Conservation (phyloP, 768 basidiomycete species). For the Phlegmacium glaucopus region DNA sequence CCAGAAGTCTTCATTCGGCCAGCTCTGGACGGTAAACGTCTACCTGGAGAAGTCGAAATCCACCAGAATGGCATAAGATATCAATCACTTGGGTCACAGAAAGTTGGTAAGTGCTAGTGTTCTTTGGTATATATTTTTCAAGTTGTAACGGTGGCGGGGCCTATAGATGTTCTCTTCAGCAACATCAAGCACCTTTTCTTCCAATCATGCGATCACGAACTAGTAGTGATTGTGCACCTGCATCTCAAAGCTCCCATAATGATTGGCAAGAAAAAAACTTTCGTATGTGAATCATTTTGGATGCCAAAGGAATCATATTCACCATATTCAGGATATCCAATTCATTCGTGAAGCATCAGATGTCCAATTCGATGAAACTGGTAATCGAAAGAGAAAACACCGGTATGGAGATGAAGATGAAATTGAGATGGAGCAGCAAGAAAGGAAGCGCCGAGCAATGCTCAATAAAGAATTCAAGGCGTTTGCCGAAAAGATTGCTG, state of each 20-base stretch:
- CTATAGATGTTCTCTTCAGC: constrained; percentile 84
- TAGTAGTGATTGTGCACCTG: constrained; percentile 90
- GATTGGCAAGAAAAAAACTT: constrained; percentile 98
- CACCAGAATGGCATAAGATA: constrained; percentile 97
- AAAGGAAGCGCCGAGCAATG: constrained; percentile 82
- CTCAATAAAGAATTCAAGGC: constrained; percentile 93
- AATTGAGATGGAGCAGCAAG: constrained; percentile 98
- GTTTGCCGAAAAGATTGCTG: constrained; percentile 90
- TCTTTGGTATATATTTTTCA: neutral
- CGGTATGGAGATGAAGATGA: constrained; percentile 99
- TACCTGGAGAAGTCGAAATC: constrained; percentile 97
- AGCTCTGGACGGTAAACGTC: constrained; percentile 89
- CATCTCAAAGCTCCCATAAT: constrained; percentile 96
- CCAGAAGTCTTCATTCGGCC: constrained; percentile 93
- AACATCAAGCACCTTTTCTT: constrained; percentile 99
- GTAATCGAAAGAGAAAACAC: constrained; percentile 96
- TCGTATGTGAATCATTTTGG: constrained; percentile 45
- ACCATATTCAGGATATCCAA: constrained; percentile 76
- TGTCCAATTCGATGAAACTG: constrained; percentile 97
- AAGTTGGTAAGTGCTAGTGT: constrained; percentile 63
- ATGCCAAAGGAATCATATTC: constrained; percentile 2
- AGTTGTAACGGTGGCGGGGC: no score
- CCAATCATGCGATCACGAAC: constrained; percentile 96
- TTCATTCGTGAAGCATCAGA: constrained; percentile 98
- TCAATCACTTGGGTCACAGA: constrained; percentile 83